Conservation (phyloP, 129 eudicot genomes). For the Tagetes patula region DNA sequence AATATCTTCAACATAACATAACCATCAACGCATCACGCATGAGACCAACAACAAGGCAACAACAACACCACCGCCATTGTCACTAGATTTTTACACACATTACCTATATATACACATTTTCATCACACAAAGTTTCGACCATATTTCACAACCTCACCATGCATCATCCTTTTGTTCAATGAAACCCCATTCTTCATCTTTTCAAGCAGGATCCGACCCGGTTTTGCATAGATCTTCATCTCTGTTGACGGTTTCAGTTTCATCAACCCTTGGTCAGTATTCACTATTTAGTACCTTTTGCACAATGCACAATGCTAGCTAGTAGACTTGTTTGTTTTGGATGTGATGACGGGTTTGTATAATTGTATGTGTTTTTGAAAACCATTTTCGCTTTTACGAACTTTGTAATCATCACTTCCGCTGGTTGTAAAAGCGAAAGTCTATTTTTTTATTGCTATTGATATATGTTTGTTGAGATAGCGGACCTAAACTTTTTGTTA, state of each 20-base stretch:
- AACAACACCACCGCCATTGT: conserved; percentile 12
- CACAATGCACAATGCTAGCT: no score
- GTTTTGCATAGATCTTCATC: no score
- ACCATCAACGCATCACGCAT: not conserved
- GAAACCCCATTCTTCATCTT: conserved; percentile 15
- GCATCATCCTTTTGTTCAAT: not conserved
- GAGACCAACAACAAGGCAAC: conserved; percentile 3
- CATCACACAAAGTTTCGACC: not conserved
- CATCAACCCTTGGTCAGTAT: conserved; percentile 11
- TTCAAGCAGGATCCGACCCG: conserved; percentile 25
- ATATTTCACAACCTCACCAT: conserved; percentile 1
- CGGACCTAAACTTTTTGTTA: no score
- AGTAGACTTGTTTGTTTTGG: no score
- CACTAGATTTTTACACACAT: conserved; percentile 1
- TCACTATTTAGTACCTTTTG: not conserved
- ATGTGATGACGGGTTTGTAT: no score
- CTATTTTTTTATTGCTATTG: no score
- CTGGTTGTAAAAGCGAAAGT: no score
- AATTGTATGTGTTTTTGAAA: no score
- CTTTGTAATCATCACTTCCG: no score
- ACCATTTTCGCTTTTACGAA: no score
- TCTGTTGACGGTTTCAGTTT: no score
- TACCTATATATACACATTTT: conserved; percentile 22
- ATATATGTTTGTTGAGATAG: no score
- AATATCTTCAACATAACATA: conserved; percentile 27